A percentile compares a stretch with the other conserved stretches of the same genome.
Conservation (phyloP, 2,329 filamentous ascomycete genomes). For the Calonectria naviculata region DNA sequence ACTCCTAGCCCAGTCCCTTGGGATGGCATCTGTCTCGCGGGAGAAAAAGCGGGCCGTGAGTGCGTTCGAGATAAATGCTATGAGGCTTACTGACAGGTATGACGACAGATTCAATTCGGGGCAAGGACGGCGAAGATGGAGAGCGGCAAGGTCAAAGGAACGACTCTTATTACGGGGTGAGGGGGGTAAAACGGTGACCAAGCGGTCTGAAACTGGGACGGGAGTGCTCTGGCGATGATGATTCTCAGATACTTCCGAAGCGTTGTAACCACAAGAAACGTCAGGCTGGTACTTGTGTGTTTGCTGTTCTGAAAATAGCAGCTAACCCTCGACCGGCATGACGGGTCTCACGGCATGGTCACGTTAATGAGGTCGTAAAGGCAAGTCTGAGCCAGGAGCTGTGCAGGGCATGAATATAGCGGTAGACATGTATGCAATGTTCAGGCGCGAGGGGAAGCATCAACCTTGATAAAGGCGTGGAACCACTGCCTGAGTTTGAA, state of each 20-base stretch:
- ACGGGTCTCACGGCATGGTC: slow-evolving; percentile 33
- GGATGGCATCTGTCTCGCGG: slow-evolving; percentile 76
- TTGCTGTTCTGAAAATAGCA: slow-evolving; percentile 48
- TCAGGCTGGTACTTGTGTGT: slow-evolving; percentile 54
- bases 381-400: slow-evolving; percentile 70
- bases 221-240: slow-evolving; percentile 66
- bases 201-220: slow-evolving; percentile 14
- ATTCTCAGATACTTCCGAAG: slow-evolving; percentile 83
- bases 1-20: slow-evolving; percentile 79
- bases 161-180: slow-evolving; percentile 64
- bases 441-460: background rate
- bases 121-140: slow-evolving; percentile 88
- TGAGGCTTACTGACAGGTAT: slow-evolving; percentile 22
- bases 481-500: background rate
- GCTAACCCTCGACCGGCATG: slow-evolving; percentile 53
- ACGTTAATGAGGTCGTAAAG: slow-evolving; percentile 67
- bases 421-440: background rate
- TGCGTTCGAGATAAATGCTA: slow-evolving; percentile 21
- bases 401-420: background rate
- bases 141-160: slow-evolving; percentile 74
- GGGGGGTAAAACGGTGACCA: slow-evolving; percentile 25
- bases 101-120: slow-evolving; percentile 80
- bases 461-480: background rate
- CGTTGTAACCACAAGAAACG: slow-evolving; percentile 42
- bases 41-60: slow-evolving; percentile 93